These are phyloP conservation scores for Fomitopsis betulina DNA, from an alignment of 1,284 basidiomycete genomes.

Conservation along the genomic window DNA sequence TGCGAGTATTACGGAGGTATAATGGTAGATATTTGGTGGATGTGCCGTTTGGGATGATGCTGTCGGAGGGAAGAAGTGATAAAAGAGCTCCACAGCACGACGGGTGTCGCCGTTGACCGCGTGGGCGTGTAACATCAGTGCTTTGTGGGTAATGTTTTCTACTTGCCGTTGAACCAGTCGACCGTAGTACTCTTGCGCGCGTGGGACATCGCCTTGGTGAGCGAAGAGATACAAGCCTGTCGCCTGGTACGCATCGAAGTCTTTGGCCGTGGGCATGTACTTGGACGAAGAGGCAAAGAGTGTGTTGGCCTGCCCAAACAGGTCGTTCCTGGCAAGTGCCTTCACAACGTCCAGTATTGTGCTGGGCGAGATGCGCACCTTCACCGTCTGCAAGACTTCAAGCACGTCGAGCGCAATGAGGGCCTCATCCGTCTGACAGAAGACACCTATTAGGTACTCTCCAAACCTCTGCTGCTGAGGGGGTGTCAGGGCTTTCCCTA, in stretches of 20 bases:
- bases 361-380: conserved; percentile 25
- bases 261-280: conserved; percentile 8
- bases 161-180: conserved; percentile 28
- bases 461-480: conserved; percentile 31
- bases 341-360: conserved; percentile 38
- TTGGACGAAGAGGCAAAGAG: conserved; percentile 30
- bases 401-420: conserved; percentile 41
- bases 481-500: conserved; percentile 19
- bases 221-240: conserved; percentile 49
- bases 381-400: conserved; percentile 35
- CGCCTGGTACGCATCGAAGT: conserved; percentile 31
- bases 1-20: conserved; percentile 53
- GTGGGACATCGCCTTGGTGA: conserved; percentile 42
- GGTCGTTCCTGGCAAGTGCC: conserved; percentile 37
- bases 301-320: conserved; percentile 39
- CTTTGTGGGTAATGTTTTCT: conserved; percentile 30
- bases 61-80: conserved; percentile 44
- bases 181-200: conserved; percentile 41
- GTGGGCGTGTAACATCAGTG: conserved; percentile 50
- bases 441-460: conserved; percentile 37
- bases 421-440: conserved; percentile 28
- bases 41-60: conserved; percentile 7
- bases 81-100: conserved; percentile 48
- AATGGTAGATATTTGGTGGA: conserved; percentile 44
- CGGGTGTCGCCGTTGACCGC: conserved; percentile 40